Percentiles rank a stretch among this genome's conserved stretches.
These are phyloP conservation scores for Phytopythium cucurbitacearum DNA, from an alignment of 352 stramenopile genomes.

Conservation along the genomic window DNA sequence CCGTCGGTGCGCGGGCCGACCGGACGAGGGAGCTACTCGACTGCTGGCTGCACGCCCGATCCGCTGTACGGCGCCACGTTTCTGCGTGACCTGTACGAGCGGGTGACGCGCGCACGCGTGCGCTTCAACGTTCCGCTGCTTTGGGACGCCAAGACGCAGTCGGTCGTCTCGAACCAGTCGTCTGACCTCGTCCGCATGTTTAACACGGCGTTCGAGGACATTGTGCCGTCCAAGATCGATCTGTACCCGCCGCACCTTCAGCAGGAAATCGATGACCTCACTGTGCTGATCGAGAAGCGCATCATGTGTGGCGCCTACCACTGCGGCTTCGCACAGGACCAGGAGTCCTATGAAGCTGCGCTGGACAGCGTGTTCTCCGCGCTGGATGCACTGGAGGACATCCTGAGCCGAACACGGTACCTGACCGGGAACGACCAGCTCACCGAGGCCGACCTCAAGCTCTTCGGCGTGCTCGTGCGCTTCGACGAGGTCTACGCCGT, in stretches of 20 bases:
- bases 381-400: constrained; percentile 16
- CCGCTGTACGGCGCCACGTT: constrained; percentile 15
- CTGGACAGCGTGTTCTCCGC: constrained; percentile 13
- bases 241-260: constrained; percentile 44
- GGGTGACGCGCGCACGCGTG: constrained; percentile 3
- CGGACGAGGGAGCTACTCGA: constrained; percentile 12
- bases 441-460: constrained; percentile 20
- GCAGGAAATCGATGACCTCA: constrained; percentile 52
- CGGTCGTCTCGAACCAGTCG: constrained; percentile 79
- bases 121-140: constrained; percentile 63
- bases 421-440: constrained; percentile 10
- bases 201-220: constrained; percentile 32
- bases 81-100: constrained; percentile 37
- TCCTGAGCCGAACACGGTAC: constrained; percentile 7
- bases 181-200: constrained; percentile 70
- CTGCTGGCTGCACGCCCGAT: constrained; percentile 14
- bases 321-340: constrained; percentile 53
- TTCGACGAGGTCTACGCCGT: constrained; percentile 22
- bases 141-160: constrained; percentile 57
- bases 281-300: constrained; percentile 50
- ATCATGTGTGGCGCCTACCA: constrained; percentile 53
- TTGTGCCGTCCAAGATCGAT: constrained; percentile 24
- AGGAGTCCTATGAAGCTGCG: constrained; percentile 38
- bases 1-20: constrained; percentile 6
- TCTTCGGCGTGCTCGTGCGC: constrained; percentile 17